Evolutionary conservation across 805 yeast genomes (phyloP), one percentile per base, ranked within the genome.

Genomic region (Candida insectalens): DNA sequence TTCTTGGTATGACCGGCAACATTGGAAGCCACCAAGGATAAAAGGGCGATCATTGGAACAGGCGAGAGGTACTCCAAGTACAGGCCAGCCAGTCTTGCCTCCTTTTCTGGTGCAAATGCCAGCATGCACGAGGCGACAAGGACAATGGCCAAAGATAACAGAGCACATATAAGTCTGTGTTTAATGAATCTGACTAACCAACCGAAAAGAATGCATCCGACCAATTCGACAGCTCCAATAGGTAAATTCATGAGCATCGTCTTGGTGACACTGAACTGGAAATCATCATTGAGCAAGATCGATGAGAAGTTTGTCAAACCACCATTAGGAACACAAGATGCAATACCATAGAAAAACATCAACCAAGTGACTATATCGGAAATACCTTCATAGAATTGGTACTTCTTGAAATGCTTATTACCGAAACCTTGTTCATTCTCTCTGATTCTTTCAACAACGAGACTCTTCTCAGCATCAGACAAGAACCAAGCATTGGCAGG

Each of bases 1-100:
- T 79, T 75, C 54, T 83, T 83, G n/a, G 88, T 79, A 41, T 74
- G 71, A 9, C 92, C 92, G 2, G 87, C 76, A 23, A 77, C 68
- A 50, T 81, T 72, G 4, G 72, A 58, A 57, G 39, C 64, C 45
- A 47, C 55, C 23, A 53, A 48, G 1, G 64, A 55, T 38, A 35
- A 59, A 42, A 47, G 38, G 23, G 57, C 40, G 48, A 50, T 37
- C 52, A 49, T 36, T 2, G 60, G 55, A 7, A 47, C 49, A 22
- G 46, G 28, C 18, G 41, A 47, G 26, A 49, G 50, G 50, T 60
- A 44, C 7, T 47, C 30, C 20, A 43, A 45, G 34, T 50, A 47
- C 4, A 45, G 32, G 13, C 47, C 45, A 12, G 42, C 32, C 28
- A 44, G 34, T 6, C 52, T 44, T 3, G 50, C 47, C 6, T 13